Conservation (phyloP, 371 early-diverging fungal species). For the Quaeritorhiza haematococci region DNA sequence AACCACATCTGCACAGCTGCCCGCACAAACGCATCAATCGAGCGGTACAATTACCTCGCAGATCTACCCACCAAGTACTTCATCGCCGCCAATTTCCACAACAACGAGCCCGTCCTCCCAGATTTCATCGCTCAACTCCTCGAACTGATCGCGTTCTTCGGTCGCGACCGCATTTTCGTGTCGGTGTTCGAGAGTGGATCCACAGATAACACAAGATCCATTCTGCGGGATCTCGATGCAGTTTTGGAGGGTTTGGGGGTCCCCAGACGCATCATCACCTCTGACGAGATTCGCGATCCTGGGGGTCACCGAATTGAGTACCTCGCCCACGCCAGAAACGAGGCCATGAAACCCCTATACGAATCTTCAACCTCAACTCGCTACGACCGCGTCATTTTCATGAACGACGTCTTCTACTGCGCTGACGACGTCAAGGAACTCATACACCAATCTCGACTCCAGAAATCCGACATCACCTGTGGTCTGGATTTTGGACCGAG, state of each 20-base stretch:
- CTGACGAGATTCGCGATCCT: neutral
- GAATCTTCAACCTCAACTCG: neutral
- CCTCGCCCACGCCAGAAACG: constrained; percentile 42
- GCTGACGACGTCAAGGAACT: constrained; percentile 42
- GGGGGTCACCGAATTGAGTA: constrained; percentile 39
- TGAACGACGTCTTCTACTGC: constrained; percentile 48
- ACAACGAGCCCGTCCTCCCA: too few species aligned
- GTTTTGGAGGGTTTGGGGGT: neutral
- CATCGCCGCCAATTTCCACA: too few species aligned
- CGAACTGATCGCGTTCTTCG: too few species aligned
- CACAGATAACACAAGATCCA: neutral
- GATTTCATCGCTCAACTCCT: too few species aligned
- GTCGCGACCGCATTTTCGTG: neutral
- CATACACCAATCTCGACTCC: constrained; percentile 28
- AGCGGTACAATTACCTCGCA: too few species aligned
- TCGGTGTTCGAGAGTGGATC: neutral
- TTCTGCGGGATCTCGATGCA: neutral
- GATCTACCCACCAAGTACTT: too few species aligned
- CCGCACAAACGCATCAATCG: too few species aligned
- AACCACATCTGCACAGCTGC: too few species aligned
- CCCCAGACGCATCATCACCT: neutral
- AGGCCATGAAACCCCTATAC: constrained; percentile 36
- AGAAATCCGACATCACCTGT: constrained; percentile 38
- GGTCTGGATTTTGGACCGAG: constrained; percentile 44
- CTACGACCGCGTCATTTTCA: constrained; percentile 27